Evolutionary conservation across 2,329 filamentous ascomycete species (phyloP).

Genomic region (Thelonectria olida): DNA sequence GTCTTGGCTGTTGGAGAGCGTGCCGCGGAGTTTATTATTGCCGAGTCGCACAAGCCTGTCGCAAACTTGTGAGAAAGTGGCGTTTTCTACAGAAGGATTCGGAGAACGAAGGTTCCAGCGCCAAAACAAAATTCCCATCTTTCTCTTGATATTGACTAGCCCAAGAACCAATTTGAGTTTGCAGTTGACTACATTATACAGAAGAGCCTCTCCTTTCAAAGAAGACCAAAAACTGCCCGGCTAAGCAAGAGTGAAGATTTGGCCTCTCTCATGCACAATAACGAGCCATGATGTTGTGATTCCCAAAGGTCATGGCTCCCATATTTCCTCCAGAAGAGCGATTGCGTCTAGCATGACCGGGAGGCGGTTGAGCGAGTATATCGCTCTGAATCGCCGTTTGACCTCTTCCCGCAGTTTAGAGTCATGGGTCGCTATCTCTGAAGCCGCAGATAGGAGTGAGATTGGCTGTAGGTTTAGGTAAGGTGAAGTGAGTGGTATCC

Average conservation of each 20-base stretch:
- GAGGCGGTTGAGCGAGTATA: neutral
- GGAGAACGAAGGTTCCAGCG: too few relatives aligned
- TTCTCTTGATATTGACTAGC: neutral
- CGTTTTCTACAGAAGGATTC: neutral
- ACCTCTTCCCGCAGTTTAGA: neutral
- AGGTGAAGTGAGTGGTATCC: neutral
- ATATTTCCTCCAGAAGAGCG: neutral
- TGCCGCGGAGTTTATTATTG: constrained; percentile 76
- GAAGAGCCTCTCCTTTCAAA: neutral
- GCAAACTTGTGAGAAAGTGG: neutral
- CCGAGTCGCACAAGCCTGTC: neutral
- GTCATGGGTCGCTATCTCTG: neutral
- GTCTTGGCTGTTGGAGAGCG: constrained; percentile 84
- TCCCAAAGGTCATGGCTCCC: neutral
- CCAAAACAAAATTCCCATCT: too few relatives aligned
- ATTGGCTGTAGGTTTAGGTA: neutral
- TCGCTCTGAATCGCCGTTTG: neutral
- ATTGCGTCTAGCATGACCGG: neutral
- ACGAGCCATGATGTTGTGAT: neutral
- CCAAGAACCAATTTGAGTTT: neutral
- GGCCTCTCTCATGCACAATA: neutral
- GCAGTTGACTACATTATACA: too few relatives aligned
- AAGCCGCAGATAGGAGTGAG: neutral
- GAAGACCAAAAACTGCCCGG: too few relatives aligned
- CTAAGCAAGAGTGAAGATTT: neutral